Evolutionary conservation across 495 filamentous ascomycete genomes (phyloP).

Genomic region (Lasiosphaeriaceae sp.): DNA sequence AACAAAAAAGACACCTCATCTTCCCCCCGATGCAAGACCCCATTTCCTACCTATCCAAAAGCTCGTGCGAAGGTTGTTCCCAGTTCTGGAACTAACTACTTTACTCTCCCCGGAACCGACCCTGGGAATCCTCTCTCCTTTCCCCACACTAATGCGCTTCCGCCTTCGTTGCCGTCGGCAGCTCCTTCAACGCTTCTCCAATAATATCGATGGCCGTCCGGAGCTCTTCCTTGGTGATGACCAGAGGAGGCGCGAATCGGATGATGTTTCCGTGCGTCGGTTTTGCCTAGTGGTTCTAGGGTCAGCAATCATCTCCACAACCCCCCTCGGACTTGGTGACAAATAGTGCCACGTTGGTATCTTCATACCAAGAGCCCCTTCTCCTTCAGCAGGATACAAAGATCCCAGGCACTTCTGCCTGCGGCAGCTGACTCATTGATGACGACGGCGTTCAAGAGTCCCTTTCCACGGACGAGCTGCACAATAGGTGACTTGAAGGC

Average conservation of each 20-base stretch:
- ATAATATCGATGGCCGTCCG: constrained; percentile 70
- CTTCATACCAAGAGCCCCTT: constrained; percentile 82
- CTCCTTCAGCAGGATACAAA: constrained; percentile 92
- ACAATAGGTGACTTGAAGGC: constrained; percentile 74
- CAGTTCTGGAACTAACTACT: background rate
- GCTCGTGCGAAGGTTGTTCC: background rate
- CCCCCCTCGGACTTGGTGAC: too few species aligned
- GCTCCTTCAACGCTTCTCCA: constrained; percentile 66
- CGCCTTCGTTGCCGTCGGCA: constrained; percentile 39
- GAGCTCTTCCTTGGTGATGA: constrained; percentile 84
- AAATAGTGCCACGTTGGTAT: background rate
- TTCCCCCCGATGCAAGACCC: background rate
- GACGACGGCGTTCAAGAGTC: constrained; percentile 91
- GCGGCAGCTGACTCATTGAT: constrained; percentile 87
- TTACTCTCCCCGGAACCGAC: background rate
- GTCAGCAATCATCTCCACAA: background rate
- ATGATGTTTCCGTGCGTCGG: constrained; percentile 99
- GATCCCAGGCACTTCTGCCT: constrained; percentile 91
- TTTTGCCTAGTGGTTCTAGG: constrained; percentile 64
- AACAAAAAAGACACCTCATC: background rate
- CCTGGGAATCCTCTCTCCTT: background rate
- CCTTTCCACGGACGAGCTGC: constrained; percentile 82
- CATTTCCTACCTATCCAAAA: background rate
- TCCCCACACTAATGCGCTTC: constrained; percentile 19
- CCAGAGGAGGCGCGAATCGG: constrained; percentile 82